These are phyloP conservation scores for Kwoniella dendrophila DNA, from an alignment of 768 basidiomycete genomes.

Conservation along the genomic window DNA sequence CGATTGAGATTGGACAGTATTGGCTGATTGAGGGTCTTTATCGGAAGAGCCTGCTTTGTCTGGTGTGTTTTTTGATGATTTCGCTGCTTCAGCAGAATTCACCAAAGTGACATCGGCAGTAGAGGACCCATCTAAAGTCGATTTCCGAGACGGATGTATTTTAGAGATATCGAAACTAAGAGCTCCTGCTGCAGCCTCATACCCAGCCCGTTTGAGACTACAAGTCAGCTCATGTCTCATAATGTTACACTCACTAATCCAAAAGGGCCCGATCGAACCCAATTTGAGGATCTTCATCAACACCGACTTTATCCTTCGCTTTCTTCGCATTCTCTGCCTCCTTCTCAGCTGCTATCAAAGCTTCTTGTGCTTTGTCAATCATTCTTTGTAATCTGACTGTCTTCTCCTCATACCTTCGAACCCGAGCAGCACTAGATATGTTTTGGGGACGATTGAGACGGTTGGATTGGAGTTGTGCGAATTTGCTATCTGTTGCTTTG, in stretches of 20 bases:
- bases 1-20: neutral
- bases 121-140: neutral
- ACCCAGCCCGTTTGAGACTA: slow-evolving; percentile 22
- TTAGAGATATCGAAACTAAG: slow-evolving; percentile 12
- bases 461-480: slow-evolving; percentile 5
- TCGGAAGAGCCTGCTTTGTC: neutral
- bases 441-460: neutral
- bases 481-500: slow-evolving; percentile 12
- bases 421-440: slow-evolving; percentile 5
- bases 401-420: slow-evolving; percentile 7
- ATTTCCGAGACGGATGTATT: slow-evolving; percentile 4
- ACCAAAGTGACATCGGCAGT: slow-evolving; percentile 4
- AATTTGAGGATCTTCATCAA: slow-evolving; percentile 9
- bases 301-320: neutral
- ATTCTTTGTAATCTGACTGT: slow-evolving; percentile 12
- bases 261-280: slow-evolving; percentile 9
- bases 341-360: slow-evolving; percentile 9
- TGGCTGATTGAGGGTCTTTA: neutral
- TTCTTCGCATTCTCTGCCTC: slow-evolving; percentile 14
- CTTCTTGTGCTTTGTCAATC: slow-evolving; percentile 18
- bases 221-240: slow-evolving; percentile 3
- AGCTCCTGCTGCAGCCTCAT: slow-evolving; percentile 3
- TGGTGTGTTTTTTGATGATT: neutral
- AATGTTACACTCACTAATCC: slow-evolving; percentile 20
- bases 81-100: neutral